Percentiles rank a stretch among this genome's conserved stretches.
These are phyloP conservation scores for Penicillium waksmanii DNA, from an alignment of 495 filamentous ascomycete genomes.

Conservation along the genomic window DNA sequence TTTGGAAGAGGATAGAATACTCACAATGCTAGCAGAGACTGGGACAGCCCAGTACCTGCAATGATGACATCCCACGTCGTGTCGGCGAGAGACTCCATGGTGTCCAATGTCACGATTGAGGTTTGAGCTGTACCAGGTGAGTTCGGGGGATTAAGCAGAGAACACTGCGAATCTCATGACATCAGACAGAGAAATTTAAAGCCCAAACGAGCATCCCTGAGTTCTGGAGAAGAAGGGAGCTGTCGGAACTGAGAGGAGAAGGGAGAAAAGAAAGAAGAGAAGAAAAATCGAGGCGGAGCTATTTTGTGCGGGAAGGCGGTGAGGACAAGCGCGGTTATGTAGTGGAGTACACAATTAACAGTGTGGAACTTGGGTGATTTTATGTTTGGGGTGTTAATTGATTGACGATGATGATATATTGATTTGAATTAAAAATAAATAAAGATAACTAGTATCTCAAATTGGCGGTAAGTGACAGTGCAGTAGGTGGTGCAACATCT, in stretches of 20 bases:
- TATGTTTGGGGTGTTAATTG: too few relatives aligned
- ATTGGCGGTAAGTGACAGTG: too few relatives aligned
- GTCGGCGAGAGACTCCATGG: constrained; percentile 79
- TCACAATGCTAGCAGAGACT: constrained; percentile 94
- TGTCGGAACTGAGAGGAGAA: constrained; percentile 3
- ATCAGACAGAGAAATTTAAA: constrained; percentile 29
- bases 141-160: constrained; percentile 30
- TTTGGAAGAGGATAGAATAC: constrained; percentile 34
- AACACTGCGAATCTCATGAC: constrained; percentile 34
- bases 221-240: background rate
- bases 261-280: constrained; percentile 17
- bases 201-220: constrained; percentile 14
- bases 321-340: background rate
- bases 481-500: too few relatives aligned
- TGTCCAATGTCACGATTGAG: constrained; percentile 20
- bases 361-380: background rate
- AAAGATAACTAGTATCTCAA: too few relatives aligned
- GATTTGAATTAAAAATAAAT: too few relatives aligned
- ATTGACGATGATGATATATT: too few relatives aligned
- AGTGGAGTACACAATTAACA: background rate
- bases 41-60: constrained; percentile 82
- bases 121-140: constrained; percentile 28
- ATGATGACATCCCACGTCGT: constrained; percentile 92
- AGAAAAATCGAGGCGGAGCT: constrained; percentile 18
- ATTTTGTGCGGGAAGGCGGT: constrained; percentile 29